Evolutionary conservation across 148 eudicot genomes (phyloP), one percentile per base, ranked within the genome.

Genomic region (Rhododendron ferrugineum): DNA sequence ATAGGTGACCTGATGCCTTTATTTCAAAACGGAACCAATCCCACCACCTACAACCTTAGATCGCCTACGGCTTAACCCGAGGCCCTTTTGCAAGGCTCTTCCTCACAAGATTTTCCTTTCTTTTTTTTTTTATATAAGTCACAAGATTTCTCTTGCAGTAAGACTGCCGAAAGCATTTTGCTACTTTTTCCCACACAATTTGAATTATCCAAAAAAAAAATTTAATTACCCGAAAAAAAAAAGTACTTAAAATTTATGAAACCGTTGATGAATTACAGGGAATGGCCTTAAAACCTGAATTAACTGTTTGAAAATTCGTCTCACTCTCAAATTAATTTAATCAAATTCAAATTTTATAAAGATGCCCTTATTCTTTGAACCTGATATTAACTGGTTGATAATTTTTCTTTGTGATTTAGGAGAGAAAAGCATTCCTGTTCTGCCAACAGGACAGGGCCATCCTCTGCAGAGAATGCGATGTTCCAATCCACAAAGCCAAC

Each of bases 361-460:
- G 26, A 22, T 60, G 30, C 11, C 68, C 70, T 62, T 64, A n/a
- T 64, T 64, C 1, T 8, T 64, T 60, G 11, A 23, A 60, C 11
- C 66, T 60, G 66, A 60, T n/a, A 70, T 30, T 30, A 30, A 14
- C 75, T 30, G 75, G 34, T 70, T 26, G 6, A 68, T 70, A 14
- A 11, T 28, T 11, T 32, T 30, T 5, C 34, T 66, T 1, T 11
- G 14, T 26, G 34, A 66, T 66, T 16, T 14, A 70, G 78, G 78
- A 74, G 78, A 74, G 78, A 15, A 36, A 37, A 34, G 78, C 46
- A 15, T 74, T 74, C 78, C 47, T 74, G 13, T 74, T 74, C 78
- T 74, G 78, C 47, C 78, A 74, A 2, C 78, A 74, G 78, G 78
- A 74, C 78, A 74, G 78, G 18, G 44, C 78, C 1, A 37, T 74